A percentile compares a stretch with the other conserved stretches of the same genome.
phyloP scores from a whole-genome alignment of 2,329 filamentous ascomycete species.

The Alternaria sp. region DNA sequence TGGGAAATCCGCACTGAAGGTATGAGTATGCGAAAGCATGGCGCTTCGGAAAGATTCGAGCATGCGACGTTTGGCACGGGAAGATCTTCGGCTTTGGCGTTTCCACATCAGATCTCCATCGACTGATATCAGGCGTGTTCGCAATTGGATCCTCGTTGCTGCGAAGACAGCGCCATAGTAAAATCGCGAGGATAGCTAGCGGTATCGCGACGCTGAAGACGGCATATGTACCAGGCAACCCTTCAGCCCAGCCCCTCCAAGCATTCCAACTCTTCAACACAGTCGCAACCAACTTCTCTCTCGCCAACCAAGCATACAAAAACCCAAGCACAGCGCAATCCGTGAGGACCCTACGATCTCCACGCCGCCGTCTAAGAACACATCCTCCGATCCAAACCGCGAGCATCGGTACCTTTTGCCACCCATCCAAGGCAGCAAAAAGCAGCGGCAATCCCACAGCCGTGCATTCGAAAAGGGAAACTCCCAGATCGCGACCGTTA shows the following conservation, averaged over 20 bases:
- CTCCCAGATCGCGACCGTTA: slow-evolving; percentile 18
- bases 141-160: neutral
- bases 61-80: slow-evolving; percentile 69
- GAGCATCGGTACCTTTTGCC: slow-evolving; percentile 25
- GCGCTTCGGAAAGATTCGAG: slow-evolving; percentile 69
- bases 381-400: slow-evolving; percentile 28
- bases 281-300: slow-evolving; percentile 9
- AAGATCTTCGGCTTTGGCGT: slow-evolving; percentile 59
- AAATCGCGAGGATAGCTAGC: slow-evolving; percentile 18
- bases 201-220: slow-evolving; percentile 12
- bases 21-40: slow-evolving; percentile 76
- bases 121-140: neutral
- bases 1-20: slow-evolving; percentile 70
- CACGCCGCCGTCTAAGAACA: slow-evolving; percentile 21
- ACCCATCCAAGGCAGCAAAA: slow-evolving; percentile 8
- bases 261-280: slow-evolving; percentile 19
- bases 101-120: slow-evolving; percentile 15
- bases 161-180: neutral
- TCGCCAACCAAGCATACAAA: slow-evolving; percentile 13
- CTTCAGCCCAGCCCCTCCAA: slow-evolving; percentile 10
- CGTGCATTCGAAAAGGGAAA: slow-evolving; percentile 6
- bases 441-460: slow-evolving; percentile 8
- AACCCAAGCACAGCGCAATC: slow-evolving; percentile 28
- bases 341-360: slow-evolving; percentile 26
- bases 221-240: slow-evolving; percentile 3